Evolutionary conservation across 495 filamentous ascomycete genomes (phyloP).

Genomic region (Pyrenopolyporus hunteri): DNA sequence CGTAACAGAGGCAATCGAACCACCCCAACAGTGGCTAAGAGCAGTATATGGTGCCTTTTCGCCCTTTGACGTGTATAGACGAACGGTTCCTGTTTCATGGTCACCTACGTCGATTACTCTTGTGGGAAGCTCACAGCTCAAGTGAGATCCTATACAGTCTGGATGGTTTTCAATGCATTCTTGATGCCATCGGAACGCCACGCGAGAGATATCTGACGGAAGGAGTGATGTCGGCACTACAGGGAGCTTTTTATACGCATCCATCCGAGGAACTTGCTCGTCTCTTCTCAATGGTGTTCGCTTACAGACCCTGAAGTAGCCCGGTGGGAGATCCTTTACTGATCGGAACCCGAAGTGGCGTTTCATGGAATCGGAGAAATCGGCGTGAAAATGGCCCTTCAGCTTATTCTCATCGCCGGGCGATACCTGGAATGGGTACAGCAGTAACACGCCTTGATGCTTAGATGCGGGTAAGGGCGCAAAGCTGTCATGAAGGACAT

Average conservation of each 20-base stretch:
- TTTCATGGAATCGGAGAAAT: constrained; percentile 14
- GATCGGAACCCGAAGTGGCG: constrained; percentile 20
- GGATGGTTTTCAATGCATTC: constrained; percentile 4
- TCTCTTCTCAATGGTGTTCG: neutral
- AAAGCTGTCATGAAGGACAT: constrained; percentile 19
- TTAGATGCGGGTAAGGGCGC: neutral
- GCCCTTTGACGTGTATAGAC: constrained; percentile 13
- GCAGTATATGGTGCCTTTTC: constrained; percentile 16
- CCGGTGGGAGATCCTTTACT: constrained; percentile 17
- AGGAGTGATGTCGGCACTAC: neutral
- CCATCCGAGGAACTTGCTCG: constrained; percentile 6
- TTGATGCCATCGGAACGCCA: constrained; percentile 4
- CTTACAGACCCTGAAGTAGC: constrained; percentile 23
- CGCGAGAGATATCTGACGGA: neutral
- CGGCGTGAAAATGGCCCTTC: constrained; percentile 28
- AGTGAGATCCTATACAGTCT: neutral
- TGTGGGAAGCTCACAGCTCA: constrained; percentile 13
- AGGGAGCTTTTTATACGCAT: constrained; percentile 12
- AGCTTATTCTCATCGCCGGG: constrained; percentile 4
- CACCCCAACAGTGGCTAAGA: constrained; percentile 34
- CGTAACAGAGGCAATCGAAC: constrained; percentile 14
- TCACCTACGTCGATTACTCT: constrained; percentile 26
- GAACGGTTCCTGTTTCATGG: neutral
- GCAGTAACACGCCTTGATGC: constrained; percentile 21
- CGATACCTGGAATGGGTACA: constrained; percentile 30